A percentile compares a stretch with the other conserved stretches of the same genome.
phyloP scores from a whole-genome alignment of 2,329 filamentous ascomycete genomes.

The Neonectria faginata region DNA sequence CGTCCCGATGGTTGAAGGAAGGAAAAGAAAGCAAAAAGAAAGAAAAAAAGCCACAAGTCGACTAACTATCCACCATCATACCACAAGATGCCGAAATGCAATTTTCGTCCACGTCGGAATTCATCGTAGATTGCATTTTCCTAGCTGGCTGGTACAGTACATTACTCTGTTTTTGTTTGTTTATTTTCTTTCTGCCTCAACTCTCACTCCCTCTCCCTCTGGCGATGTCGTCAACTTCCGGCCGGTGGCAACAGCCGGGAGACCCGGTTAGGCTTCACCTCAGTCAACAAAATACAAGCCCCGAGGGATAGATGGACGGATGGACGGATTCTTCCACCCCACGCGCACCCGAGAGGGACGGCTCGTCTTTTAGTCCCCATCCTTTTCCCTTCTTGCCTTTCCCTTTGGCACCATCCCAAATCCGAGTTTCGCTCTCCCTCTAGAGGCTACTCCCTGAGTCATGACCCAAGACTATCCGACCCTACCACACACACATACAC shows the following conservation, averaged over 20 bases:
- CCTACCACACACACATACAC: not conserved
- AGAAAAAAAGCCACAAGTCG: conserved; percentile 14
- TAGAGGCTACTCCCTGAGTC: conserved; percentile 12
- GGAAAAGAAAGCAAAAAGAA: conserved; percentile 15
- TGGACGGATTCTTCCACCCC: not conserved
- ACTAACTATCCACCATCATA: conserved; percentile 35
- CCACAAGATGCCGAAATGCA: conserved; percentile 24
- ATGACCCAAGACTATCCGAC: conserved; percentile 13
- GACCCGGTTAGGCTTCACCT: conserved; percentile 8
- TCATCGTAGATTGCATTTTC: conserved; percentile 26
- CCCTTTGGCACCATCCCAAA: not conserved
- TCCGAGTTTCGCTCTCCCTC: conserved; percentile 10
- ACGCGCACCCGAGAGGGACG: conserved; percentile 21
- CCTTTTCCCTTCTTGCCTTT: not conserved
- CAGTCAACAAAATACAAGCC: conserved; percentile 23
- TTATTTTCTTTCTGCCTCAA: conserved; percentile 5
- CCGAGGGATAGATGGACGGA: not conserved
- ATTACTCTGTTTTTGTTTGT: conserved; percentile 7
- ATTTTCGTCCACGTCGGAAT: conserved; percentile 17
- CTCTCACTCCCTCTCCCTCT: not conserved
- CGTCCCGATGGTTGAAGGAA: not conserved
- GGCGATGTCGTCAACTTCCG: conserved; percentile 20
- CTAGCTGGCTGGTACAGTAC: not conserved
- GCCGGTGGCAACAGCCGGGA: conserved; percentile 24
- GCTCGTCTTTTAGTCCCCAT: conserved; percentile 11